Evolutionary conservation across 768 basidiomycete genomes (phyloP), one percentile per base, ranked within the genome.

Genomic region (Zangia roseola): DNA sequence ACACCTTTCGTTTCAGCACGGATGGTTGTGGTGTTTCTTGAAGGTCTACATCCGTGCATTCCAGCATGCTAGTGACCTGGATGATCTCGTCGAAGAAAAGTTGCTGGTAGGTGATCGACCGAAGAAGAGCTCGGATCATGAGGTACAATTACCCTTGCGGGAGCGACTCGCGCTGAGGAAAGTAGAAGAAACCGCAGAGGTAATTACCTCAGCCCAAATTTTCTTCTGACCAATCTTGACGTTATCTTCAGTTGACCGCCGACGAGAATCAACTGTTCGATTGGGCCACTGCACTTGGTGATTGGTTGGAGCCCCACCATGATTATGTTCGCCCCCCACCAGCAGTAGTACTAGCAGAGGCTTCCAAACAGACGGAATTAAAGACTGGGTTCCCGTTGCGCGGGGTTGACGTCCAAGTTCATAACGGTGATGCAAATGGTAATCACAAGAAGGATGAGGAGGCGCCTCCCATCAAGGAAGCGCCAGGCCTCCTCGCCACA

Each of bases 231-330:
- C 21, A 19, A 24, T 24, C 33, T 37, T 45, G 50, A 61, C 41
- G 35, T 55, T 31, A 10, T 39, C 41, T 43, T 17, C 46, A 91
- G 88, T 70, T 92, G 28, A 88, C 90, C 9, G 49, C 63, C 3
- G 83, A 88, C 40, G 89, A 92, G 57, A 59, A 63, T 16, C 63
- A 67, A 28, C 73, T 89, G 34, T 69, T 83, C 38, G 72, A 83
- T 21, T 91, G 80, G 67, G 77, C 80, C 10, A 73, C 70, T 30
- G 77, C 80, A 14, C 69, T 91, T 39, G 79, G 84, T 25, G 77
- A 82, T 43, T 92, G 89, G 89, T 73, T 92, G 14, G 85, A 81
- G 50, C 85, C 85, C 7, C 83, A 87, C 63, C 88, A 92, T 54
- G 75, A 88, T 49, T 71, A 87, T 57, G 73, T 81, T 28, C 84